Evolutionary conservation across 1,284 basidiomycete genomes (phyloP), one percentile per base, ranked within the genome.

Genomic region (Leccinum fallax): DNA sequence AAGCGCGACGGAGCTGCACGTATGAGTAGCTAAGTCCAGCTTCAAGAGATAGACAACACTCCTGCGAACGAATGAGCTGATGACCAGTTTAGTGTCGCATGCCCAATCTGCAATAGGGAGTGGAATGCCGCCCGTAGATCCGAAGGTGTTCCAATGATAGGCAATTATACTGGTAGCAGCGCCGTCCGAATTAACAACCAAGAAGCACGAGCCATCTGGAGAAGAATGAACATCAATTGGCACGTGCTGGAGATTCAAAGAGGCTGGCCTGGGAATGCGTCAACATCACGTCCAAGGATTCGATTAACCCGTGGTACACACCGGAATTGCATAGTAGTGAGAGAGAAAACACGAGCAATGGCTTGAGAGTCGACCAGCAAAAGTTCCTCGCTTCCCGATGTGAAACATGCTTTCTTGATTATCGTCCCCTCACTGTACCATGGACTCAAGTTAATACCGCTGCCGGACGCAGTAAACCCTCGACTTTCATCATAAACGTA

Each of bases 91-190:
- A 6, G 69, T 65, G 19, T 71, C 64, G 19, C 66, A 66, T 4
- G 65, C 65, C 57, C 76, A 69, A 43, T 72, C 67, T 2, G 70
- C 63, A 19, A 80, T 64, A 24, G 71, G 65, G 3, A 83, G 67
- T 19, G 65, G 51, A n/a, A 82, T 77, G 11, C 85, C 85, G 11
- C 73, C 68, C 1, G 76, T 77, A 1, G 81, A 80, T 2, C 85
- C 85, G 65, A 87, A 86, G 0, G 82, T 85, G 2, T 73, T 74
- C 82, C 83, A 85, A 61, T 87, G 85, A 65, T 82, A 84, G 5
- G 81, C 79, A 4, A 70, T 70, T 10, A 83, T 61, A 3, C 59
- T 60, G 10, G 64, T 49, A 0, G 59, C 62, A 5, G 63, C 57
- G n/a, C 67, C 71, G 26, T 70, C 61, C 7, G 60, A 55, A 21